Evolutionary conservation across 306 rosid species (phyloP).

Genomic region (Sphenostylis stenocarpa): DNA sequence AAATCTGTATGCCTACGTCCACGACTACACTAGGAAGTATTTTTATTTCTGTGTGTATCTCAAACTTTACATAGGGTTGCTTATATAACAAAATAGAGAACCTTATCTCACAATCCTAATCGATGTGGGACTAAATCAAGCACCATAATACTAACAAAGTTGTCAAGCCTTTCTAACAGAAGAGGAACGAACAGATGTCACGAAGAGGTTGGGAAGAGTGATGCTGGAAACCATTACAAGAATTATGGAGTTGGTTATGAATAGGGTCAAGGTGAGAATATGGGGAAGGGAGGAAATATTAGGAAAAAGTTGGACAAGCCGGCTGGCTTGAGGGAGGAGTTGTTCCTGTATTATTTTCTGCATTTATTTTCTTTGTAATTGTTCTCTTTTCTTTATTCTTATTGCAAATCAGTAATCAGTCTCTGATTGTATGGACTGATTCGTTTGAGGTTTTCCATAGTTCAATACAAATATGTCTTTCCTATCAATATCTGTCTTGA

Average conservation of each 20-base stretch:
- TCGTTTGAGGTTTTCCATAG: too few relatives aligned
- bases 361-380: not conserved
- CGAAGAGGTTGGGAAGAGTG: too few relatives aligned
- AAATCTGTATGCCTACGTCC: too few relatives aligned
- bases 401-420: not conserved
- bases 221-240: not conserved
- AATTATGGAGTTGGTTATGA: not conserved
- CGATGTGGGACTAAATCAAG: too few relatives aligned
- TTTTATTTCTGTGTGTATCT: too few relatives aligned
- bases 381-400: not conserved
- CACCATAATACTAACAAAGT: too few relatives aligned
- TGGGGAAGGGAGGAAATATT: not conserved
- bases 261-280: not conserved
- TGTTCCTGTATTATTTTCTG: not conserved
- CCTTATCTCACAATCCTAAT: too few relatives aligned
- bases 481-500: not conserved
- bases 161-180: too few relatives aligned
- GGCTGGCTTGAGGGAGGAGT: not conserved
- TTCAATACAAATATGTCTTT: not conserved
- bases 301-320: not conserved
- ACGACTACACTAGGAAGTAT: too few relatives aligned
- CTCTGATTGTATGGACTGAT: too few relatives aligned
- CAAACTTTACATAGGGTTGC: too few relatives aligned
- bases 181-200: not conserved
- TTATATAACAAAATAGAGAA: too few relatives aligned